A percentile compares a stretch with the other conserved stretches of the same genome.
These are phyloP conservation scores for Chaetomium strumarium DNA, from an alignment of 2,329 filamentous ascomycete genomes.

Conservation along the genomic window DNA sequence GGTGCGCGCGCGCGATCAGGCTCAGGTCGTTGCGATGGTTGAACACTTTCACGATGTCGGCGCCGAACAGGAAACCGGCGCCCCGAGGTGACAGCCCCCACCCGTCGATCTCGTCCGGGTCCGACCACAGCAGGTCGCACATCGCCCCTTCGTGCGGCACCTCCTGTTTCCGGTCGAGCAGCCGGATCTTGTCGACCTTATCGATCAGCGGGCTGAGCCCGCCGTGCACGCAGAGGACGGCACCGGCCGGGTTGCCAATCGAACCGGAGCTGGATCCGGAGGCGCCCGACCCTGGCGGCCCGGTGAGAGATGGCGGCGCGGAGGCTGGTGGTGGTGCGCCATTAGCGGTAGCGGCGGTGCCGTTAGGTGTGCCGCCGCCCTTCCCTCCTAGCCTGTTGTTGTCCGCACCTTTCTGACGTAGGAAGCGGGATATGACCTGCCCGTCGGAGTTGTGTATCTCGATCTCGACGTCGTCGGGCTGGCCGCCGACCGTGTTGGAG, in stretches of 20 bases:
- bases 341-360: neutral
- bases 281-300: slow-evolving; percentile 74
- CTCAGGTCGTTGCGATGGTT: slow-evolving; percentile 91
- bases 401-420: slow-evolving; percentile 39
- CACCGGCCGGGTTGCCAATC: slow-evolving; percentile 66
- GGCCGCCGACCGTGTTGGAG: slow-evolving; percentile 54
- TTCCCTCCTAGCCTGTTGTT: slow-evolving; percentile 11
- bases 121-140: slow-evolving; percentile 97
- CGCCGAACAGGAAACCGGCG: slow-evolving; percentile 91
- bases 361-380: slow-evolving; percentile 21
- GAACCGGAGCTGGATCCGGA: slow-evolving; percentile 61
- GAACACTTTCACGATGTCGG: slow-evolving; percentile 92
- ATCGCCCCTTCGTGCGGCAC: slow-evolving; percentile 98
- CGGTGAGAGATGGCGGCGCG: slow-evolving; percentile 44
- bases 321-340: slow-evolving; percentile 13
- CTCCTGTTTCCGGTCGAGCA: slow-evolving; percentile 95
- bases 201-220: slow-evolving; percentile 88
- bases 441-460: slow-evolving; percentile 86
- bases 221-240: slow-evolving; percentile 92
- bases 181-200: slow-evolving; percentile 87
- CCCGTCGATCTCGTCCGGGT: slow-evolving; percentile 95
- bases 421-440: slow-evolving; percentile 68
- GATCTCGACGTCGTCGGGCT: slow-evolving; percentile 69
- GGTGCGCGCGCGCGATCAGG: slow-evolving; percentile 88
- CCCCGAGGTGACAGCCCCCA: slow-evolving; percentile 94